Conservation (phyloP, 768 basidiomycete genomes). For the Suillus subalutaceus region DNA sequence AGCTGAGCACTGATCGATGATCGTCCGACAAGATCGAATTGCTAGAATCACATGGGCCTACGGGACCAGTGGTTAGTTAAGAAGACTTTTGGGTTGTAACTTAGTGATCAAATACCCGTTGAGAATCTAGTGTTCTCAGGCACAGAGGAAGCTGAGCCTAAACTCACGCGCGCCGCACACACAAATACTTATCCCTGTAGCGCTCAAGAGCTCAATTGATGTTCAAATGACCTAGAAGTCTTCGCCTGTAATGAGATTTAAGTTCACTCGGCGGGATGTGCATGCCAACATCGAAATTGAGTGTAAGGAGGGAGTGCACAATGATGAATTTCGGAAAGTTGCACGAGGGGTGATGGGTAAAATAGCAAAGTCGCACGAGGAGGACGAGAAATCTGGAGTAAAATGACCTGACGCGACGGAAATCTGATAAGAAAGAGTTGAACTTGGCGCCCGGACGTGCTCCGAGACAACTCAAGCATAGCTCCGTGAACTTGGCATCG, state of each 20-base stretch:
- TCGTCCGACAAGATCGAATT: background rate
- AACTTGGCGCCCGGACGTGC: background rate
- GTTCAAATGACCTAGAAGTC: background rate
- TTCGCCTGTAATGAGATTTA: background rate
- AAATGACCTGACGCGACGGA: background rate
- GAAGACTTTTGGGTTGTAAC: background rate
- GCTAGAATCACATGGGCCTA: background rate
- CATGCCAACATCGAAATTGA: background rate
- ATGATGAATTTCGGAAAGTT: background rate
- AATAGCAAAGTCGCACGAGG: background rate
- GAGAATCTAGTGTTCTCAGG: background rate
- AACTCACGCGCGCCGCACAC: background rate
- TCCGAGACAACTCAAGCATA: background rate
- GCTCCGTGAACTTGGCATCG: background rate
- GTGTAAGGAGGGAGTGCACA: background rate
- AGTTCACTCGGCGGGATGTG: background rate
- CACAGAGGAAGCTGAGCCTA: background rate
- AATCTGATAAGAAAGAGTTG: background rate
- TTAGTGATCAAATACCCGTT: background rate
- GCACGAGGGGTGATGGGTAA: background rate
- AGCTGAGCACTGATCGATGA: background rate
- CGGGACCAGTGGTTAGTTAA: background rate
- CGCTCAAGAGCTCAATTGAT: background rate
- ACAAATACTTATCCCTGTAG: background rate
- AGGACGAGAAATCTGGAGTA: background rate